Evolutionary conservation across 345 rosid genomes (phyloP), one percentile per base, ranked within the genome.

Genomic region (Tarenaya hassleriana): DNA sequence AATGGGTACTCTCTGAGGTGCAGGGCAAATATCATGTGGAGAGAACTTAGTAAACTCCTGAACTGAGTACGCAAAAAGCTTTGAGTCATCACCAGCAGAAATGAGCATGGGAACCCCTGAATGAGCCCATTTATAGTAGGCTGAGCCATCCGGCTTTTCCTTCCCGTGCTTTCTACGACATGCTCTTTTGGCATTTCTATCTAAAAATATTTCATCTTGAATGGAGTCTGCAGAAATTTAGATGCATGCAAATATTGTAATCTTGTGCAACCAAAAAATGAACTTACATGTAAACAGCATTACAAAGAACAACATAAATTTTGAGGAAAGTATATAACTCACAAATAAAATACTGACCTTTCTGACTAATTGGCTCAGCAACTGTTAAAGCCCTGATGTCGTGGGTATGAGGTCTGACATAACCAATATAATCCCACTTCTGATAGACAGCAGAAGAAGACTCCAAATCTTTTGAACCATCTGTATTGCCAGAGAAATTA

Each of bases 11-110:
- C 92, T 87, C 75, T 91, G 98, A 40, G 96, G 98, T 18, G 98
- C 87, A 48, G 98, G 96, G 68, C 96, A 91, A 29, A 91, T 79
- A 70, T 91, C 96, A 76, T 84, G 92, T 12, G 98, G 98, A 7
- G 96, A 79, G 71, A 79, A 91, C 73, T 75, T 84, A 14, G 88
- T 71, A 66, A 87, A 91, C 66, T 87, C 95, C 69, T 74, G 77
- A 56, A 70, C 77, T 31, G 95, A 82, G 78, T 87, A 87, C 7
- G 95, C 98, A 72, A 78, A 87, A 40, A 91, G 85, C 82, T 91
- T 87, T 2, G 94, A 73, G 71, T 91, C 98, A 72, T 91, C 96
- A 64, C 98, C 95, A 56, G 84, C 96, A 47, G 98, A 91, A 55
- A 91, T 73, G 56, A 91, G 96, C 98, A 91, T 91, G 15, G 96